Conservation (phyloP, 768 basidiomycete genomes). For the Termitomyces sp. region DNA sequence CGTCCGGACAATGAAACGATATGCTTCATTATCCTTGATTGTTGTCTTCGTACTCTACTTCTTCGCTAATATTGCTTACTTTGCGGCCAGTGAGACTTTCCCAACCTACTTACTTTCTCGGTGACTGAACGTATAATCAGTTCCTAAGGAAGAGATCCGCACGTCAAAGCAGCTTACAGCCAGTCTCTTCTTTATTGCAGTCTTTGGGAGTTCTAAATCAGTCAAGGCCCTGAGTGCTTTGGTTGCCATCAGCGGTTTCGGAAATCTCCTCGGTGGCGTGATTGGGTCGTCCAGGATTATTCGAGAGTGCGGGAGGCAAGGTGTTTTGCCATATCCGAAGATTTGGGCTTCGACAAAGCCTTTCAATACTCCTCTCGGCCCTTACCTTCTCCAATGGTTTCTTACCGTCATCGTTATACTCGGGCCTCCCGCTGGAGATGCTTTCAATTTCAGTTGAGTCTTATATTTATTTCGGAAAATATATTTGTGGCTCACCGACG, state of each 20-base stretch:
- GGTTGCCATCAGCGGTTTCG: conserved; percentile 35
- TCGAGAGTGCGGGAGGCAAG: conserved; percentile 44
- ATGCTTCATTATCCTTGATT: conserved; percentile 39
- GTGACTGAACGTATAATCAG: conserved; percentile 15
- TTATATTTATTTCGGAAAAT: not conserved
- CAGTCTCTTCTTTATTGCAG: conserved; percentile 43
- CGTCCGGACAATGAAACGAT: conserved; percentile 39
- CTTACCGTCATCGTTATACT: conserved; percentile 45
- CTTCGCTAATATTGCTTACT: conserved; percentile 40
- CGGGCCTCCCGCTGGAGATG: conserved; percentile 37
- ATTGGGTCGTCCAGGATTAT: conserved; percentile 35
- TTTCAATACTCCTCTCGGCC: conserved; percentile 45
- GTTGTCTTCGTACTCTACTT: conserved; percentile 43
- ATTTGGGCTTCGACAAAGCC: conserved; percentile 48
- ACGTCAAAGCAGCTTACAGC: conserved; percentile 40
- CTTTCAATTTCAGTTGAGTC: conserved; percentile 37
- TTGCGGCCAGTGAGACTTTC: conserved; percentile 26
- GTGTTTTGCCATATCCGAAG: conserved; percentile 45
- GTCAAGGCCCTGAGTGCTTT: conserved; percentile 32
- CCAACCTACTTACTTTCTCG: not conserved
- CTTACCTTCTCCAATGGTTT: conserved; percentile 40
- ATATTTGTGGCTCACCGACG: not conserved
- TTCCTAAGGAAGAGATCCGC: conserved; percentile 39
- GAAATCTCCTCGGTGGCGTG: conserved; percentile 28
- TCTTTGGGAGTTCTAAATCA: conserved; percentile 36